phyloP scores from a whole-genome alignment of 176 grass and related monocot genomes.

The Bonia amplexicaulis region DNA sequence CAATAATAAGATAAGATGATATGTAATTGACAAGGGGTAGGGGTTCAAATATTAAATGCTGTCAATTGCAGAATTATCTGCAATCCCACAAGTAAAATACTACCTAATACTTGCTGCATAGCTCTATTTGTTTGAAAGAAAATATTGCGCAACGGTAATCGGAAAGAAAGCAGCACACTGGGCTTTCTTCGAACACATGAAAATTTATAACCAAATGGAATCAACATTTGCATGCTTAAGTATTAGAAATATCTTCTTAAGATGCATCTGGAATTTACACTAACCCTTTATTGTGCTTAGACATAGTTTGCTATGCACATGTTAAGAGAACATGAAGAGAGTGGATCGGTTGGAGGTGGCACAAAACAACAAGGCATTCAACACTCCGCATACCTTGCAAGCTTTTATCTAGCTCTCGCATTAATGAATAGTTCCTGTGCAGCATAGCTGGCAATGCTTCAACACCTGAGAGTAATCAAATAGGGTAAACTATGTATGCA shows the following conservation, averaged over 20 bases:
- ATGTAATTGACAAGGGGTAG: neutral
- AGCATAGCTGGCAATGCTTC: conserved; percentile 74
- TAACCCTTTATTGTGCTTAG: neutral
- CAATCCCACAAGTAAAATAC: neutral
- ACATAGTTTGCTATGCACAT: neutral
- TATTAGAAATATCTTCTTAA: neutral
- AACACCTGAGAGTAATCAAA: conserved; percentile 49
- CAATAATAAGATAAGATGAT: neutral
- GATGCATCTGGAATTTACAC: neutral
- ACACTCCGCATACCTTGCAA: conserved; percentile 46
- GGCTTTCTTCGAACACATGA: neutral
- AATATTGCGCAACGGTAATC: neutral
- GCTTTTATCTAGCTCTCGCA: conserved; percentile 76
- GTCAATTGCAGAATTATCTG: neutral
- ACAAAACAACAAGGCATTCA: neutral
- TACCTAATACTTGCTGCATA: neutral
- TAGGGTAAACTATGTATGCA: neutral
- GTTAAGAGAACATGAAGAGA: neutral
- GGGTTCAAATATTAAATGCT: neutral
- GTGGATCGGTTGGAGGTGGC: neutral
- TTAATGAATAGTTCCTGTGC: conserved; percentile 66
- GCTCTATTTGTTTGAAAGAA: neutral
- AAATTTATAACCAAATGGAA: neutral
- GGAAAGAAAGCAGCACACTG: neutral
- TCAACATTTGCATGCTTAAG: conserved; percentile 4